A percentile compares a stretch with the other conserved stretches of the same genome.
phyloP scores from a whole-genome alignment of 805 yeast genomes.

The Pichia sporocuriosa region DNA sequence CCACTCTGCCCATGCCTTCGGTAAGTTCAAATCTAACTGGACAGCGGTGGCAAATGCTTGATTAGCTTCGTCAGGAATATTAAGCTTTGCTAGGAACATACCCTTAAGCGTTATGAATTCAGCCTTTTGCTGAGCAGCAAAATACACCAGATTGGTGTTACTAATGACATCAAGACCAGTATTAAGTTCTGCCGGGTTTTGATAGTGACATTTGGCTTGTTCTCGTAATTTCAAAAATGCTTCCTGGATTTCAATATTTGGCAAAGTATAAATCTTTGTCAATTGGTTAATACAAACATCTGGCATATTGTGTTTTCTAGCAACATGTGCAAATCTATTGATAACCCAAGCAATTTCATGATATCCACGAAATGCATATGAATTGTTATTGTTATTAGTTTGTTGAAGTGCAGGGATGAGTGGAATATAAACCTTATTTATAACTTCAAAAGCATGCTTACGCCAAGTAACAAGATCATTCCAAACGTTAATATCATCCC shows the following conservation, averaged over 20 bases:
- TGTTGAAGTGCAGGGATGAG: slow-evolving; percentile 81
- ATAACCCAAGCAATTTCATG: slow-evolving; percentile 99
- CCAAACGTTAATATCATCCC: slow-evolving; percentile 99
- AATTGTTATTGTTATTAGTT: slow-evolving; percentile 64
- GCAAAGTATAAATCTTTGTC: slow-evolving; percentile 89
- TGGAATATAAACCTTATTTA: slow-evolving; percentile 90
- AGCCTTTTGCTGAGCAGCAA: slow-evolving; percentile 96
- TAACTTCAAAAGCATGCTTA: slow-evolving; percentile 95
- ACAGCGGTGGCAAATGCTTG: slow-evolving; percentile 98
- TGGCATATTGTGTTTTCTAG: slow-evolving; percentile 92
- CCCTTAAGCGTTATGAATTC: slow-evolving; percentile 97
- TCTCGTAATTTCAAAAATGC: slow-evolving; percentile 93
- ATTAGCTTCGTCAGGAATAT: slow-evolving; percentile 90
- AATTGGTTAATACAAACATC: slow-evolving; percentile 92
- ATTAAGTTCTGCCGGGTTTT: slow-evolving; percentile 80
- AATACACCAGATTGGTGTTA: slow-evolving; percentile 91
- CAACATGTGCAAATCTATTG: slow-evolving; percentile 96
- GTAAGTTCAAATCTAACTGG: slow-evolving; percentile 86
- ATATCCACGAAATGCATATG: slow-evolving; percentile 94
- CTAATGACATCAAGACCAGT: slow-evolving; percentile 96
- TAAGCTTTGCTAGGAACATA: slow-evolving; percentile 89
- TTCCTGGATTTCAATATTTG: slow-evolving; percentile 96
- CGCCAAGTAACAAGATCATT: slow-evolving; percentile 97
- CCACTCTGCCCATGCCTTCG: slow-evolving; percentile 99
- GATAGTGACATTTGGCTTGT: slow-evolving; percentile 96